Base-by-base conservation (phyloP, 805 yeast genomes). In the Lachancea sp. region DNA sequence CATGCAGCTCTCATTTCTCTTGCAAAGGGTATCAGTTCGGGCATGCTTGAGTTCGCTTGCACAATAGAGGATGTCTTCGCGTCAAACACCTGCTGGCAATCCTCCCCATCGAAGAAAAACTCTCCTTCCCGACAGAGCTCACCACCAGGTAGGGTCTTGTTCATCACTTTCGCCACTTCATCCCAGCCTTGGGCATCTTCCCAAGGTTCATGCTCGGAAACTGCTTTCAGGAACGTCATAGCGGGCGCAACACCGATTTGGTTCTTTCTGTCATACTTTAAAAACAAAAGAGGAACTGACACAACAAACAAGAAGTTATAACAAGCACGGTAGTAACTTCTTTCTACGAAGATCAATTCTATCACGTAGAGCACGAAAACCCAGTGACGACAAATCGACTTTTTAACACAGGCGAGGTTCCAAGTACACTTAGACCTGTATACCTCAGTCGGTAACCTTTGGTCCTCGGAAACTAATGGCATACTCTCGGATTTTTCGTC, bases 11-110 rank as follows among this genome's bases (percentile, higher is more conserved):
- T 29, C 18, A 13, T 5, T 16, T 29, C 32, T 9, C 13, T 9
- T 16, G 32, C 32, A 20, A 29, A 29, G 16, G 32, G 20, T 15
- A 29, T 29, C 8, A 29, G 32, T 16, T 29, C 32, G 18, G 32
- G 32, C 18, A 29, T 6, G 8, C 20, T 29, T 12, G 19, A 9
- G 7, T 29, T 29, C 6, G 8, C 20, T 7, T 18, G 11, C 13
- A 29, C 8, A 13, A 29, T 29, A 8, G 32, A 29, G 6, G 32
- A 13, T 13, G 13, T 12, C 12, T 6, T 13, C 6, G 5, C 5
- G 11, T 16, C 13, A 13, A 29, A 29, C 19, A 29, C 5, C 20
- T 17, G 20, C 6, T 13, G 32, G 20, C 32, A 29, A 12, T 29
- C 8, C 6, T 29, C 12, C 19, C 20, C 32, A 16, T 29, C 20